Base-by-base conservation (phyloP, 306 rosid genomes). In the Lathyrus aphaca region DNA sequence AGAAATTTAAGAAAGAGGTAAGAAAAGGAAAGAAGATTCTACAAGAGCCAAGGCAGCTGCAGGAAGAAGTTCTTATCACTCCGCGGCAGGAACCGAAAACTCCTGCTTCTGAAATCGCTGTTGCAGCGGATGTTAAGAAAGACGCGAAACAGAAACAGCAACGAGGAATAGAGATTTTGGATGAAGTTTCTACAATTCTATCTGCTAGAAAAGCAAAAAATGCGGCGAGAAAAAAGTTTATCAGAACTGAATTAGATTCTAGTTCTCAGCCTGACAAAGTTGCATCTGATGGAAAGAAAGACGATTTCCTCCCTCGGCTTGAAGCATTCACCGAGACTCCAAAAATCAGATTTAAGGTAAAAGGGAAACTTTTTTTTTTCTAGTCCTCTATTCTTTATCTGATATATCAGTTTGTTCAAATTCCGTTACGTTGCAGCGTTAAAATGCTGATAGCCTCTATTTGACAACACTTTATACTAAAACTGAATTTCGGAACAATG, bases 191-290 rank as follows among this genome's bases (percentile, higher is more conserved):
- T 27, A 60, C 64, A 39, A 21, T 53, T 45, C 16, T 23, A 21
- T 74, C 86, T n/a, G 77, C 81, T 6, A 80, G 81, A 69, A 81
- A 76, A 76, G 64, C 77, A 40, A 78, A 77, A 68, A 61, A 71
- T 70, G 68, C 53, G 9, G 73, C 85, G n/a, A 75, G 86, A 45
- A 77, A 62, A 60, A 81, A 19, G 50, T 16, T 43, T 18, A 25
- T 44, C 40, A 61, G 17, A 17, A 76, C 29, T 46, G 80, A 72
- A 60, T 9, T 40, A 42, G 16, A 64, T 45, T 69, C 66, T 3
- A 8, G 60, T 4, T 1, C 64, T 70, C 64, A 73, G 65, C 82
- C 77, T 64, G 54, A 37, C 48, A 51, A 66, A 8, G 74, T 23
- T 18, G 58, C 40, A 12, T 75, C 7, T 69, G 61, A 65, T 53